These are phyloP conservation scores for Plantago coronopus DNA, from an alignment of 305 asterid genomes.

Conservation along the genomic window DNA sequence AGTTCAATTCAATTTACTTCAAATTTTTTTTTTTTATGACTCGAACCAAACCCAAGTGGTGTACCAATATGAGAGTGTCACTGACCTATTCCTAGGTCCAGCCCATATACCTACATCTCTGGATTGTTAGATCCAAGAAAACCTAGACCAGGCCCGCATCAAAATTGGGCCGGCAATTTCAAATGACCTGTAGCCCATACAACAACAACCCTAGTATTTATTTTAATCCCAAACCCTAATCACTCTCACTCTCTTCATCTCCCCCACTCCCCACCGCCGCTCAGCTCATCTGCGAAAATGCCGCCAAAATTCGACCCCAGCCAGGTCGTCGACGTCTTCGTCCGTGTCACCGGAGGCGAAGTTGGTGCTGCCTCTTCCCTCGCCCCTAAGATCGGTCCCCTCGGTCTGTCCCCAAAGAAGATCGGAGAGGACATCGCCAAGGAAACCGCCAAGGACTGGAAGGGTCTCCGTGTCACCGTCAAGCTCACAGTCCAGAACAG, in stretches of 20 bases:
- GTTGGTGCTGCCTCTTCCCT: conserved; percentile 30
- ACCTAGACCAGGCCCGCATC: too few species aligned
- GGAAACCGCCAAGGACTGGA: conserved; percentile 29
- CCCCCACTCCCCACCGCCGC: background rate
- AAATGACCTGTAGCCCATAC: too few species aligned
- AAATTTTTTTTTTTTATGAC: too few species aligned
- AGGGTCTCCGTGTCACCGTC: conserved; percentile 30
- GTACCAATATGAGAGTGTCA: too few species aligned
- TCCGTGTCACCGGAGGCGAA: conserved; percentile 29
- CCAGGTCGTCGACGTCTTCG: conserved; percentile 27
- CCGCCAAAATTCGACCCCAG: conserved; percentile 30
- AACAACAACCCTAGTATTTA: too few species aligned
- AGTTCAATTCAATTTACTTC: too few species aligned
- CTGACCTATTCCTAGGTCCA: too few species aligned
- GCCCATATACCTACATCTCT: too few species aligned
- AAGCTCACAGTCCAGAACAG: conserved; percentile 27
- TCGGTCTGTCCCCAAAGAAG: conserved; percentile 30
- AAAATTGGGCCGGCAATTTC: too few species aligned
- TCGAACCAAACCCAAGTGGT: too few species aligned
- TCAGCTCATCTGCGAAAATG: conserved; percentile 8
- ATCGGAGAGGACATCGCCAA: conserved; percentile 32
- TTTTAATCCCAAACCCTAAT: background rate
- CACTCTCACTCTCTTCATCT: background rate
- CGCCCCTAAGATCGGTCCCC: conserved; percentile 30
- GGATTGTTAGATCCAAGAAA: too few species aligned